A percentile compares a stretch with the other conserved stretches of the same genome.
Evolutionary conservation across 768 basidiomycete genomes (phyloP).

Genomic region (Suillus spraguei): DNA sequence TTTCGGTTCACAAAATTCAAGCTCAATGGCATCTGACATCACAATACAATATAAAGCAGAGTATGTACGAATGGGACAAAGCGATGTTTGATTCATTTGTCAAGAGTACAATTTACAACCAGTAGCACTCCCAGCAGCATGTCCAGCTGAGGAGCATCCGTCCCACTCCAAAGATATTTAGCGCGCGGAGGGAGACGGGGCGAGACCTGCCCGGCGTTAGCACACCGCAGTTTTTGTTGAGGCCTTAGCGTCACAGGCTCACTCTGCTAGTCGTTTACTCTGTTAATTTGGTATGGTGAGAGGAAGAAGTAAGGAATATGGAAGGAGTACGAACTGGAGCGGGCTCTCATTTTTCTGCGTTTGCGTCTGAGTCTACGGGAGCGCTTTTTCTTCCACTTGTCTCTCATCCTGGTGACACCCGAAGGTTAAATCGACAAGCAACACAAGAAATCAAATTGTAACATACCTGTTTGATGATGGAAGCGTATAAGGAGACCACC

Average conservation of each 20-base stretch:
- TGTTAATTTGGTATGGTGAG: constrained; percentile 20
- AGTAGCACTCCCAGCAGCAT: constrained; percentile 12
- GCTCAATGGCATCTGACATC: not conserved
- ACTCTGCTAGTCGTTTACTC: constrained; percentile 37
- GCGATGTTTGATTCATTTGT: constrained; percentile 16
- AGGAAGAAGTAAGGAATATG: not conserved
- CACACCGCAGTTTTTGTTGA: constrained; percentile 8
- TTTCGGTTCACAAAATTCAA: not conserved
- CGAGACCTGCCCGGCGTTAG: constrained; percentile 8
- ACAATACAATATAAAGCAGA: not conserved
- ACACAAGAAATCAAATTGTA: not conserved
- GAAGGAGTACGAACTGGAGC: constrained; percentile 71
- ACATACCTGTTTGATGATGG: constrained; percentile 32
- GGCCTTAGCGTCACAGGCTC: constrained; percentile 30
- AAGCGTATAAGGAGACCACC: constrained; percentile 31
- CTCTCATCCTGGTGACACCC: constrained; percentile 70
- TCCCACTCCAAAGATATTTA: constrained; percentile 4
- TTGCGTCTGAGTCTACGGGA: constrained; percentile 92
- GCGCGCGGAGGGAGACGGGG: constrained; percentile 10
- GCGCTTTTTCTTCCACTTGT: constrained; percentile 97
- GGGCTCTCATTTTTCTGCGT: constrained; percentile 95
- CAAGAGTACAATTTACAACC: constrained; percentile 13
- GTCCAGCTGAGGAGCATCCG: constrained; percentile 11
- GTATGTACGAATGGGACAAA: constrained; percentile 6
- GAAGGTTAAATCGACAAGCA: not conserved